phyloP scores from a whole-genome alignment of 139 green algal species.

The Zygnema circumcarinatum region DNA sequence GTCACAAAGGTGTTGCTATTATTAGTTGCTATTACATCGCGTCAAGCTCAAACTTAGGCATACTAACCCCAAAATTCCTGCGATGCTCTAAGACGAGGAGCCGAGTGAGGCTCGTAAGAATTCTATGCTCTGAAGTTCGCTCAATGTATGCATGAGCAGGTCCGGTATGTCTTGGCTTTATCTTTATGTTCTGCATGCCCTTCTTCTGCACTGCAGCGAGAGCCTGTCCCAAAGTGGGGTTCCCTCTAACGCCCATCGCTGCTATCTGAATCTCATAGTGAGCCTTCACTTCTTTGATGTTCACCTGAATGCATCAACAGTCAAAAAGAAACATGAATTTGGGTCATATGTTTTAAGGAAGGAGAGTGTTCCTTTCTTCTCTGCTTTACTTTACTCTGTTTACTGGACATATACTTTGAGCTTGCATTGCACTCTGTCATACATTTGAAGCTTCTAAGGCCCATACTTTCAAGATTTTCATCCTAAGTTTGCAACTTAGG shows the following conservation, averaged over 20 bases:
- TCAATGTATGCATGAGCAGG: conserved; percentile 46
- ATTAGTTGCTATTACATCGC: conserved; percentile 10
- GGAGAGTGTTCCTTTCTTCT: no score
- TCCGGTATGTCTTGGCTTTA: conserved; percentile 44
- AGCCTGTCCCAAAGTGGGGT: conserved; percentile 22
- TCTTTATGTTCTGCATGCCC: conserved; percentile 33
- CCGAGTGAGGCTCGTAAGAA: conserved; percentile 16
- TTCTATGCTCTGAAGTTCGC: conserved; percentile 35
- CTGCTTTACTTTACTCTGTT: neutral
- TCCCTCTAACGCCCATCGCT: conserved; percentile 46
- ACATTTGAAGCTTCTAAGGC: no score
- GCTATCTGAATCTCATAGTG: conserved; percentile 56
- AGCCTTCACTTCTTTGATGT: conserved; percentile 38
- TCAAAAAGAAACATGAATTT: neutral
- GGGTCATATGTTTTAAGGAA: no score
- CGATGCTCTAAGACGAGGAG: conserved; percentile 39
- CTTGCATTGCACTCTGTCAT: no score
- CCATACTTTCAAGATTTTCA: no score
- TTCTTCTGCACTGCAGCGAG: conserved; percentile 51
- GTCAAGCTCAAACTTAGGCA: conserved; percentile 52
- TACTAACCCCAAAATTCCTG: conserved; percentile 11
- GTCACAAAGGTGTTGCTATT: neutral
- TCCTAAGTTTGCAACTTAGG: no score
- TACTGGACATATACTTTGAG: neutral
- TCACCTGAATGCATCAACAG: conserved; percentile 38